Evolutionary conservation across 805 yeast genomes (phyloP), one percentile per base, ranked within the genome.

Genomic region (Blastobotrys attinorum): DNA sequence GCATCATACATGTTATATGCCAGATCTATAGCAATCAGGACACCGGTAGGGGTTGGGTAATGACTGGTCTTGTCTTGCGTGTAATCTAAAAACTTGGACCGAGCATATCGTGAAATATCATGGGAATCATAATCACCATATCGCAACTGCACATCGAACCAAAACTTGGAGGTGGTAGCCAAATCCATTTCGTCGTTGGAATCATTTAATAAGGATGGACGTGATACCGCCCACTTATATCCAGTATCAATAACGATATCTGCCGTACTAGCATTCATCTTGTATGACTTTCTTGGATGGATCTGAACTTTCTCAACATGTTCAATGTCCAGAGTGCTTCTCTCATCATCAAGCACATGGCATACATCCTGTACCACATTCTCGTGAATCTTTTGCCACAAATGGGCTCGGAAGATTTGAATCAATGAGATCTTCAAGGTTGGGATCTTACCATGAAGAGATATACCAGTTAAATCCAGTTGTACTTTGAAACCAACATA

Each of bases 321-420:
- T 52, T 85, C 96, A 46, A 90, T 81, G 52, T 82, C 89, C 25
- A 92, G 63, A 2, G 79, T 80, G 54, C 86, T 92, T 59, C 87
- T 66, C 60, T 92, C 95, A 40, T 80, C 79, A 61, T 92, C 98
- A 18, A 92, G 66, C 15, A 88, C 90, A 58, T 89, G 97, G 56
- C 96, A 88, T 23, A 92, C 56, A 68, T 92, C 98, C 59, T 86
- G 85, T 3, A 92, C 96, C 39, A 92, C 71, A 63, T 94, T 82
- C 64, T 92, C 99, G 61, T 92, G 99, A 43, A 92, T 92, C 63
- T 94, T 92, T 61, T 92, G 99, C 99, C 99, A 92, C 57, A 92
- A 74, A 69, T 92, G 99, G 0, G 98, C 97, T 45, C 99, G 73
- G 73, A 92, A 92, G 2, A 92, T 87, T 61, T 92, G 99, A 60